A percentile compares a stretch with the other conserved stretches of the same genome.
These are phyloP conservation scores for Crithidia thermophila DNA, from an alignment of 208 protist species.

Conservation along the genomic window DNA sequence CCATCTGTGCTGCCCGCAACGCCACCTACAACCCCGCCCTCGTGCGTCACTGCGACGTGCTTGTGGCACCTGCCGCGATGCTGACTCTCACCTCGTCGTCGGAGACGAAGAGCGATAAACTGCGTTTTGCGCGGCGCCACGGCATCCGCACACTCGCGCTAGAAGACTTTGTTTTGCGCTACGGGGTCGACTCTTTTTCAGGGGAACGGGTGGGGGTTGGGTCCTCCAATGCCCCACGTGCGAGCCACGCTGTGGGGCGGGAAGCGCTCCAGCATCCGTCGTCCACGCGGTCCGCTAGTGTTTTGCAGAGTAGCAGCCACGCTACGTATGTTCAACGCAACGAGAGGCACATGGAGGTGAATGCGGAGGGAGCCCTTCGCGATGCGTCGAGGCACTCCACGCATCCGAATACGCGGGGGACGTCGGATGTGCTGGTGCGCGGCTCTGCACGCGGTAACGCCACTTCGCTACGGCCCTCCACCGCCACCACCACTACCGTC, in stretches of 20 bases:
- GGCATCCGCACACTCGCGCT: constrained; percentile 28
- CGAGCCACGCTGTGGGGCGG: no score
- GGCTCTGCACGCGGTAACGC: not conserved
- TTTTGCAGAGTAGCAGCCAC: no score
- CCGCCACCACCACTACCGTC: no score
- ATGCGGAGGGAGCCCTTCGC: no score
- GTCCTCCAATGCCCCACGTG: not conserved
- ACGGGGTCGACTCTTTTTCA: not conserved
- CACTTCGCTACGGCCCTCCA: not conserved
- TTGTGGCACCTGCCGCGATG: constrained; percentile 35
- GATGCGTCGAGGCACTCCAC: not conserved
- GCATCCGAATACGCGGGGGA: no score
- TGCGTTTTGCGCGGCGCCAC: constrained; percentile 37
- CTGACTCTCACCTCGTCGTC: constrained; percentile 7
- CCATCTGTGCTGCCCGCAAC: constrained; percentile 23
- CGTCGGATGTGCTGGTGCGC: constrained; percentile 5
- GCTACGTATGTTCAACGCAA: no score
- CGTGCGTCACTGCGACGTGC: constrained; percentile 38
- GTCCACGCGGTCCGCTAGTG: no score
- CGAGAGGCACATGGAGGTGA: no score
- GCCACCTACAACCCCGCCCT: constrained; percentile 44
- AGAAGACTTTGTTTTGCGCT: constrained; percentile 33
- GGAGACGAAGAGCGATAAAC: constrained; percentile 24
- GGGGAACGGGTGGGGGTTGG: not conserved
- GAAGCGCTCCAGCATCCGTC: no score